Evolutionary conservation across 169 alveolate species (phyloP), one percentile per base, ranked within the genome.

Genomic region (Cryptosporidium sp.): DNA sequence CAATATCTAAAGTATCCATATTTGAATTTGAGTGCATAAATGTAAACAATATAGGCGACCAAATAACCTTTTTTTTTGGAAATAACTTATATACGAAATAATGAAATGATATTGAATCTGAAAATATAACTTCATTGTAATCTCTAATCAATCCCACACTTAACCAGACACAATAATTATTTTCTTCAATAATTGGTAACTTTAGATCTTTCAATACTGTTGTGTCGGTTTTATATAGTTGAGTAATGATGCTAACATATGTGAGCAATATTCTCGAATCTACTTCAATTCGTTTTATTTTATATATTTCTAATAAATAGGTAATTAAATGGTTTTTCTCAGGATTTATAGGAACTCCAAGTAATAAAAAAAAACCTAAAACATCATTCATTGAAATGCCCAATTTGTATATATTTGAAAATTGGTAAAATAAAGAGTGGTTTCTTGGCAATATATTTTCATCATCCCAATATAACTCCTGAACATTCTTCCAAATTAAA

Each of bases 401-500:
- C 9, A 59, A 29, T 33, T 18, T 26, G 33, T 73, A 55, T 18
- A 41, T 73, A 52, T 23, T 14, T 33, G 68, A 18, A 55, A 73
- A 73, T 41, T 37, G 41, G 29, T 31, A 55, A 29, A 41, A 58
- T 0, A 73, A 33, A 10, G 86, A 73, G 35, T 31, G 23, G 31
- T 55, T 21, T 18, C 55, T 41, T 10, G 80, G 62, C 10, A 80
- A 9, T 62, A 80, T 43, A 12, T 80, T 80, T 6, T 33, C 62
- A 65, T 80, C 89, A 43, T 5, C 31, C 89, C 89, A 80, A 80
- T 37, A 80, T 21, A 80, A 18, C 5, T 80, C 73, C 26, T 43
- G n/a, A 14, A 65, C 18, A 39, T 14, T 48, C 26, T 80, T 65
- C 89, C 89, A 80, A 65, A 37, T 62, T 12, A 80, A 5, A n/a